phyloP scores from a whole-genome alignment of 2,329 filamentous ascomycete species.

The Hirsutella rhossiliensis region DNA sequence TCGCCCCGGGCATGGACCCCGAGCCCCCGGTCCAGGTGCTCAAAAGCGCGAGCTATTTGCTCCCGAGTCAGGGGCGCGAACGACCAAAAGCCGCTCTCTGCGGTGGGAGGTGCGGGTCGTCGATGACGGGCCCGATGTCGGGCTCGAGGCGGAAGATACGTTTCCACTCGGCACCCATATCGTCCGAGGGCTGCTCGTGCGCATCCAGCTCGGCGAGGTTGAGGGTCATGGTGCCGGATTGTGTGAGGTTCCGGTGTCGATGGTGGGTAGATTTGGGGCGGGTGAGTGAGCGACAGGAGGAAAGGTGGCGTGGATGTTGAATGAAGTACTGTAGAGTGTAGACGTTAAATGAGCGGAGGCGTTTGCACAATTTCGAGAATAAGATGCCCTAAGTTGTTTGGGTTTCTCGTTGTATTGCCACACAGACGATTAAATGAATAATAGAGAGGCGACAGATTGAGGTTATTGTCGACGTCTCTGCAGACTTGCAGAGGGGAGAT shows the following conservation, averaged over 20 bases:
- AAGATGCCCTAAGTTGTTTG: too few species aligned
- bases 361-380: too few species aligned
- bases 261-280: not conserved
- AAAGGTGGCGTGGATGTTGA: too few species aligned
- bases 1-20: constrained; percentile 21
- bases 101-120: constrained; percentile 33
- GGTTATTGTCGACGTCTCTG: too few species aligned
- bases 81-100: constrained; percentile 31
- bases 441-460: too few species aligned
- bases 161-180: constrained; percentile 64
- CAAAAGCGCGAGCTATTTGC: constrained; percentile 31
- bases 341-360: too few species aligned
- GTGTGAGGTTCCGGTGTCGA: too few species aligned
- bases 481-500: not conserved
- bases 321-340: too few species aligned
- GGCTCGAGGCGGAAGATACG: constrained; percentile 50
- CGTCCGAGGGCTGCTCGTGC: constrained; percentile 62
- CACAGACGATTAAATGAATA: too few species aligned
- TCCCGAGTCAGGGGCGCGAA: constrained; percentile 29
- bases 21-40: constrained; percentile 23
- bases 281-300: too few species aligned
- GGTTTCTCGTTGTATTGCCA: too few species aligned
- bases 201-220: constrained; percentile 49
- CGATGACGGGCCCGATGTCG: constrained; percentile 24
- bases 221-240: constrained; percentile 15